Base-by-base conservation (phyloP, 2,329 filamentous ascomycete genomes). In the Penicillium sp. region DNA sequence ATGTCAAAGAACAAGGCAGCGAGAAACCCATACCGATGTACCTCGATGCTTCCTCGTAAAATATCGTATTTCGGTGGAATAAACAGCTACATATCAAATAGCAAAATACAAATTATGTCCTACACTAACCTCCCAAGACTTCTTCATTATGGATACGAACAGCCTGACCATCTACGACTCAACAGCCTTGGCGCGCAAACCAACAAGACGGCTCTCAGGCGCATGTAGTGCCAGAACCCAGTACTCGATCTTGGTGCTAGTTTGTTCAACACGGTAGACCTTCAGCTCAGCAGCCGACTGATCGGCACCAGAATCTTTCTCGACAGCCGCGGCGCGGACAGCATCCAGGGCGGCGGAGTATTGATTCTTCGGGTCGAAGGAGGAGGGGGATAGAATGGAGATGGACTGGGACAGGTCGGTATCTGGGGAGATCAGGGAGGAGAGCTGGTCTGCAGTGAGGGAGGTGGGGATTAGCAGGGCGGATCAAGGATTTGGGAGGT, bases 111-210 rank as follows among this genome's bases (percentile, higher is more conserved):
- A 15, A n/a, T 25, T 23, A 52, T 52, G 19, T 7, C 19, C 27
- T 23, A 13, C 1, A 7, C 49, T 13, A n/a, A 13, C 10, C 12
- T 19, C 9, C n/a, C 13, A n/a, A 31, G 1, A 17, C 29, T 15
- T 35, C 42, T 27, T 9, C 29, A 21, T 33, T 43, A n/a, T 33
- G 6, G n/a, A 45, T 21, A 17, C 19, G 21, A 15, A 33, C 33
- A 29, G 7, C 13, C 6, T 4, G 3, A 10, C 13, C 9, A 52
- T 5, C 35, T 70, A 89, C 68, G 83, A 86, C 81, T 96, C 92
- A 61, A 96, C 81, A 27, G 88, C 85, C 76, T 91, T 78, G 12
- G 88, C 90, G 81, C 91, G 93, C 55, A 89, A 81, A 15, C 93
- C 93, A 8, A 96, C 86, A 59, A 96, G 68, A 75, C 81, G 83